phyloP scores from a whole-genome alignment of 2,329 filamentous ascomycete species.

The Pyrenophora teres region DNA sequence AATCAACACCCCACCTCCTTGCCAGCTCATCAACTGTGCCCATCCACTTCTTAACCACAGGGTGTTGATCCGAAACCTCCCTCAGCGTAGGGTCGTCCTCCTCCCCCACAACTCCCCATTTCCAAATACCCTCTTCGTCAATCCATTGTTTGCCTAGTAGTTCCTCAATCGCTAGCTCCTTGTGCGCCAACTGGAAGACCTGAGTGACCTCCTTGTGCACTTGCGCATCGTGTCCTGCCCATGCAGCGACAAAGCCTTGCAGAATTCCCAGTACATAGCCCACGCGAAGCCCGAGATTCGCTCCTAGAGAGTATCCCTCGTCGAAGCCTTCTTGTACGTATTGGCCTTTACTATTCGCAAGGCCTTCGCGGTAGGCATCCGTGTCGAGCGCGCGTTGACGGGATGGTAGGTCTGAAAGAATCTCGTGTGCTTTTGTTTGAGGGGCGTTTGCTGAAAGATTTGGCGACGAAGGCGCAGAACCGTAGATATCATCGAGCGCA shows the following conservation, averaged over 20 bases:
- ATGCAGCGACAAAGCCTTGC: slow-evolving; percentile 68
- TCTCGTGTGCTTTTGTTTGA: slow-evolving; percentile 41
- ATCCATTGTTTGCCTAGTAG: slow-evolving; percentile 72
- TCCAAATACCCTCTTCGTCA: slow-evolving; percentile 72
- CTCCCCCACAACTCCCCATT: slow-evolving; percentile 58
- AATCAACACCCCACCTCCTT: slow-evolving; percentile 47
- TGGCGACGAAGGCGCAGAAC: slow-evolving; percentile 50
- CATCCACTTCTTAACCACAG: slow-evolving; percentile 68
- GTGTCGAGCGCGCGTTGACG: slow-evolving; percentile 78
- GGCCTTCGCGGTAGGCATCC: slow-evolving; percentile 87
- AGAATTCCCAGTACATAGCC: slow-evolving; percentile 78
- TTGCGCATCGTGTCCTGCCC: slow-evolving; percentile 39
- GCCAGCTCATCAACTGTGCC: slow-evolving; percentile 51
- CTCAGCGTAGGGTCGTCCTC: slow-evolving; percentile 45
- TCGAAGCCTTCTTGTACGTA: slow-evolving; percentile 90
- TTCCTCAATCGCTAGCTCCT: slow-evolving; percentile 64
- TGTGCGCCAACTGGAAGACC: slow-evolving; percentile 54
- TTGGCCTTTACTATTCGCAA: slow-evolving; percentile 73
- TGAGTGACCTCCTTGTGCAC: slow-evolving; percentile 32
- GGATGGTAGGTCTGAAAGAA: slow-evolving; percentile 72
- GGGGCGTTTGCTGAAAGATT: slow-evolving; percentile 12
- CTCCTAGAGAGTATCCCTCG: slow-evolving; percentile 84
- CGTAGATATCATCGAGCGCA: slow-evolving; percentile 54
- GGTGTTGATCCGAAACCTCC: slow-evolving; percentile 67
- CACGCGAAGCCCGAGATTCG: slow-evolving; percentile 73